phyloP scores from a whole-genome alignment of 306 rosid genomes.

The Sindora glabra region DNA sequence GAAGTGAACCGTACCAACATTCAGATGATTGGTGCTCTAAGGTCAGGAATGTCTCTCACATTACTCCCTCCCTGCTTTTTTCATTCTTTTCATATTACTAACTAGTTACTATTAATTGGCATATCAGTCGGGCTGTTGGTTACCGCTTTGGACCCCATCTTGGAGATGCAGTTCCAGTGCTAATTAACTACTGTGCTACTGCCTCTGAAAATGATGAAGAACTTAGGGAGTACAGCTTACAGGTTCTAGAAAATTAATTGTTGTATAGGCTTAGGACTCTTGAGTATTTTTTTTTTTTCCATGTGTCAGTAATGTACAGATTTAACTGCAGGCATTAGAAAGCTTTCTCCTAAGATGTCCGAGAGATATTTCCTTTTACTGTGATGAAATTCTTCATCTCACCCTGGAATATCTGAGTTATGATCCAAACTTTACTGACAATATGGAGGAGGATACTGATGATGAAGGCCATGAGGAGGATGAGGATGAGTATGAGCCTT shows the following conservation, averaged over 20 bases:
- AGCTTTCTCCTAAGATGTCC: slow-evolving; percentile 98
- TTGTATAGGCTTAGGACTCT: too few species aligned
- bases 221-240: slow-evolving; percentile 96
- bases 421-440: slow-evolving; percentile 97
- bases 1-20: slow-evolving; percentile 86
- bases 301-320: slow-evolving; percentile 10
- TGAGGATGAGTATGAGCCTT: slow-evolving; percentile 82
- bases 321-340: slow-evolving; percentile 64
- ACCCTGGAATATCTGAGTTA: slow-evolving; percentile 83
- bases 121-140: slow-evolving; percentile 90
- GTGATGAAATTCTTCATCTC: slow-evolving; percentile 84
- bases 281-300: neutral
- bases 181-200: slow-evolving; percentile 69
- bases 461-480: slow-evolving; percentile 87
- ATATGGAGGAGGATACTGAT: slow-evolving; percentile 98
- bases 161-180: slow-evolving; percentile 82
- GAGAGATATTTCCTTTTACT: slow-evolving; percentile 76
- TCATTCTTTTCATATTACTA: neutral
- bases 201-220: slow-evolving; percentile 98
- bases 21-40: slow-evolving; percentile 98
- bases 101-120: slow-evolving; percentile 21
- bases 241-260: slow-evolving; percentile 39
- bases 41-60: slow-evolving; percentile 37
- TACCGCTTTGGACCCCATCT: slow-evolving; percentile 96
- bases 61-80: neutral